Conservation (phyloP, 805 yeast species). For the Dipodascus geniculatus region DNA sequence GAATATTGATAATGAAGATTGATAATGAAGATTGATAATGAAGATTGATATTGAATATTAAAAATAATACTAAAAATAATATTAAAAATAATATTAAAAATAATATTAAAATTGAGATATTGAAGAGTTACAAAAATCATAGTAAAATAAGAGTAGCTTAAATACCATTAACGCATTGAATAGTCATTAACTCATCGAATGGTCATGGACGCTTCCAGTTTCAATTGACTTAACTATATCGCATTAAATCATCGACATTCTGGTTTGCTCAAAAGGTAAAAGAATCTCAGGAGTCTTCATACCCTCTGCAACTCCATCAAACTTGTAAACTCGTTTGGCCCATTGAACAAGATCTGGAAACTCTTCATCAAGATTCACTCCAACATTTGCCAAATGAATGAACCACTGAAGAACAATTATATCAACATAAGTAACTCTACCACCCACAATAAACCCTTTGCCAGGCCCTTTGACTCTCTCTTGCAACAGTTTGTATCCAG, state of each 20-base stretch:
- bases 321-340: constrained; percentile 83
- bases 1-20: too few species aligned
- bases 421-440: background rate
- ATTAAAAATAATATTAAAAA: too few species aligned
- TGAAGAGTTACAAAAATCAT: too few species aligned
- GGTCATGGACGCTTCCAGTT: too few species aligned
- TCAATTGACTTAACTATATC: too few species aligned
- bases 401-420: background rate
- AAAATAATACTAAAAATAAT: too few species aligned
- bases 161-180: too few species aligned
- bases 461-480: background rate
- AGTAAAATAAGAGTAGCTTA: too few species aligned
- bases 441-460: background rate
- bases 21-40: too few species aligned
- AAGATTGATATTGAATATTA: too few species aligned
- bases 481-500: background rate
- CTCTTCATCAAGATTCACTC: background rate
- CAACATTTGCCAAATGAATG: background rate
- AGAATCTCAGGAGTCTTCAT: constrained; percentile 13
- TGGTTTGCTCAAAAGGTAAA: background rate
- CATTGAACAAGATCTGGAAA: constrained; percentile 67
- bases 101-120: too few species aligned
- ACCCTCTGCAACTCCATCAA: constrained; percentile 53
- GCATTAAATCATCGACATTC: background rate
- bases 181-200: too few species aligned